Base-by-base conservation (phyloP, 306 rosid species). In the Inga leiocalycina region DNA sequence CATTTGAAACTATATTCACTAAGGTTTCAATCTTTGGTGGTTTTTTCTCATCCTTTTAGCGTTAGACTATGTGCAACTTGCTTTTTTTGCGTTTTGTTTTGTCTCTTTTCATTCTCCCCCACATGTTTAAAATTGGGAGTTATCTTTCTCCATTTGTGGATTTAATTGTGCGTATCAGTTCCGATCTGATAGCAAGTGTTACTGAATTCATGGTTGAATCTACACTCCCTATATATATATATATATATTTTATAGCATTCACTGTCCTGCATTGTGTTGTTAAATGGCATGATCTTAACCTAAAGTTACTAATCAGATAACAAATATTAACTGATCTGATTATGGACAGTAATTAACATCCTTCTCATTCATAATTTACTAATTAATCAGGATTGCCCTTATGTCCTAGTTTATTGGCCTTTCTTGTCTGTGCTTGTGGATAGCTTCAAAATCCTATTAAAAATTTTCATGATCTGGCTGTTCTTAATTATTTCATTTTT, bases 131-230 rank as follows among this genome's bases (percentile, higher is more conserved):
- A 32, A 73, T 66, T 44, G 35, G 30, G 66, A 64, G 27, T 24
- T 43, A 14, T 9, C 22, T 62, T 78, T 64, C 59, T 45, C 39
- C 30, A 52, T 77, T 57, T 80, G 45, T 51, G 73, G 46, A 75
- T 52, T 79, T 84, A 52, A 65, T 62, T 54, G 41, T 14, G 37
- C 71, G 64, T 39, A 70, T 75, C 10, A 72, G 52, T 16, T 79
- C 10, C 6, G 46, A 37, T 73, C 56, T 16, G 65, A 74, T 86
- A 34, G 80, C 71, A 69, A 75, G 49, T 30, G 8, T 74, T 56
- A 16, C 5, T 41, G 61, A 74, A 66, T 74, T 37, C 30, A 8
- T 44, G 46, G 35, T 43, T 83, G 70, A 34, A 22, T 75, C 76
- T 68, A 32, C 75, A 8, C 44, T 16, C 59, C 61, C 24, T 14